phyloP scores from a whole-genome alignment of 768 basidiomycete species.

The Psilocybe tampanensis region DNA sequence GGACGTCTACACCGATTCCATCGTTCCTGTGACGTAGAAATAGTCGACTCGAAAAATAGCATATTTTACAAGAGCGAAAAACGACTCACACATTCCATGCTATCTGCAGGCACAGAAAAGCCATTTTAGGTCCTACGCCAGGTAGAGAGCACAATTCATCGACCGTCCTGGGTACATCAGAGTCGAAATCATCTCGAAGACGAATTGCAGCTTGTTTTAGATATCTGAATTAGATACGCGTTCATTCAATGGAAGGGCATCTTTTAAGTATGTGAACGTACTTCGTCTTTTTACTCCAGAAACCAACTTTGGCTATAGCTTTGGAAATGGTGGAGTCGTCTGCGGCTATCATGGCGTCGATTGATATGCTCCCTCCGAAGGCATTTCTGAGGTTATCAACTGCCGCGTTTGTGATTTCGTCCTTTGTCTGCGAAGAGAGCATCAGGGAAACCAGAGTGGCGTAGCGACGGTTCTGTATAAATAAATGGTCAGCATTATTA shows the following conservation, averaged over 20 bases:
- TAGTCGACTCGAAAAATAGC: neutral
- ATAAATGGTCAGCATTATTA: neutral
- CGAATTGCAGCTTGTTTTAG: conserved; percentile 72
- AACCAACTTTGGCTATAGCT: conserved; percentile 89
- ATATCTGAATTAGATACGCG: conserved; percentile 67
- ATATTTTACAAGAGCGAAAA: neutral
- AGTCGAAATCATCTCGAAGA: conserved; percentile 71
- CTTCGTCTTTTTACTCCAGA: conserved; percentile 88
- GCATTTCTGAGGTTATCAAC: conserved; percentile 70
- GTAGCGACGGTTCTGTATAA: conserved; percentile 71
- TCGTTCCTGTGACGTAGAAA: conserved; percentile 53
- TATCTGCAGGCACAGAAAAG: conserved; percentile 79
- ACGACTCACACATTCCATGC: conserved; percentile 78
- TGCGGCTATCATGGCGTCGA: conserved; percentile 69
- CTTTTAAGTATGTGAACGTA: conserved; percentile 41
- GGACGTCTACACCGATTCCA: conserved; percentile 95
- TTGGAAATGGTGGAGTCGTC: conserved; percentile 63
- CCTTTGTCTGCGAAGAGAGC: conserved; percentile 96
- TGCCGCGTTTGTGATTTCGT: conserved; percentile 83
- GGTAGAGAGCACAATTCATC: conserved; percentile 86
- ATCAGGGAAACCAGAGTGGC: conserved; percentile 90
- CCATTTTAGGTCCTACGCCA: conserved; percentile 98
- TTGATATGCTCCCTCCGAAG: conserved; percentile 78
- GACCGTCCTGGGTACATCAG: conserved; percentile 87
- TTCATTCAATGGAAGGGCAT: too few relatives aligned